Evolutionary conservation across 306 rosid species (phyloP).

Genomic region (Malus fusca): DNA sequence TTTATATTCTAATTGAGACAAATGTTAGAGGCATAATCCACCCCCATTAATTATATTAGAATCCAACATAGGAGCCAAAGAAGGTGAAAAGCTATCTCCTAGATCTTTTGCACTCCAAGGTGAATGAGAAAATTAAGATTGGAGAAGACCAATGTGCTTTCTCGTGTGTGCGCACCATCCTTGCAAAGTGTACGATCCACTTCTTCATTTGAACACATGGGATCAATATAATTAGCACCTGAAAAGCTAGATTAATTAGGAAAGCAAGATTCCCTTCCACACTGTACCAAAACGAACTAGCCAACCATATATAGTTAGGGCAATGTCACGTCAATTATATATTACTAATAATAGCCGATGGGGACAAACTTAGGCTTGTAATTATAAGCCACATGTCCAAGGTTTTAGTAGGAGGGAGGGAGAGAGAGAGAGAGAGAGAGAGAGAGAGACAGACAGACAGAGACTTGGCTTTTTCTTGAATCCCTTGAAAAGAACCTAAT

Average conservation of each 20-base stretch:
- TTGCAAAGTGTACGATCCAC: not conserved
- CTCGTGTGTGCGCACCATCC: not conserved
- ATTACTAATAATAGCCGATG: not conserved
- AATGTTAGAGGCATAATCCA: not conserved
- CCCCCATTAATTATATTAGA: not conserved
- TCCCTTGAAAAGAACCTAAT: constrained; percentile 7
- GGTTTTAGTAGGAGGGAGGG: not conserved
- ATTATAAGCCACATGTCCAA: constrained; percentile 15
- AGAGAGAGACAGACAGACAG: too few relatives aligned
- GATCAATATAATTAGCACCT: not conserved
- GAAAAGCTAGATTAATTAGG: not conserved
- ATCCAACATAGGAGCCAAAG: not conserved
- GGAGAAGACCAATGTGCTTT: not conserved
- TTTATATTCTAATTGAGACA: not conserved
- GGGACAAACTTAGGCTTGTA: constrained; percentile 5
- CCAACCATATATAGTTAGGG: constrained; percentile 1
- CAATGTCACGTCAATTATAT: not conserved
- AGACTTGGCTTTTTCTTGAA: not conserved
- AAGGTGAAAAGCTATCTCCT: not conserved
- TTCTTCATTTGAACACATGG: not conserved
- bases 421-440: too few relatives aligned
- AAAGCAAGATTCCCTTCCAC: not conserved
- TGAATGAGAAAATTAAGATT: not conserved
- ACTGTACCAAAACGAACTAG: constrained; percentile 10
- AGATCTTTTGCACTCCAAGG: not conserved